A percentile compares a stretch with the other conserved stretches of the same genome.
These are phyloP conservation scores for Cryphonectria nitschkei DNA, from an alignment of 2,329 filamentous ascomycete genomes.

Conservation along the genomic window DNA sequence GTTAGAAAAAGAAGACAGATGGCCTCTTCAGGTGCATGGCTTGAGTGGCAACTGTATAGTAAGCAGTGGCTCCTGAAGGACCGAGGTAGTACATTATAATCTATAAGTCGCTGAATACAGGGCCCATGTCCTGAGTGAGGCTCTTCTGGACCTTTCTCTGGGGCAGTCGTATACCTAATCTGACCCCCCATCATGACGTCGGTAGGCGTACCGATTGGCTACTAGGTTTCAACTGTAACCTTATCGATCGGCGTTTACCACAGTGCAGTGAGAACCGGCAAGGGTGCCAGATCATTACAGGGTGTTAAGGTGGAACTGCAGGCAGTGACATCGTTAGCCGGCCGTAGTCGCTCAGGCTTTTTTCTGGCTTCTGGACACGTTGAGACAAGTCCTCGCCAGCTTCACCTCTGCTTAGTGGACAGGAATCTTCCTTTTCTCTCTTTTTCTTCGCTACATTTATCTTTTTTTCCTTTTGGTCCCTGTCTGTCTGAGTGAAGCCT, in stretches of 20 bases:
- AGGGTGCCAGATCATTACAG: background rate
- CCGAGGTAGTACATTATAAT: background rate
- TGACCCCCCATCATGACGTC: constrained; percentile 1
- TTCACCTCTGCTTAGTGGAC: background rate
- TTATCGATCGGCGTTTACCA: constrained; percentile 15
- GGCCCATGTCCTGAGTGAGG: background rate
- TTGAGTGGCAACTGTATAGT: background rate
- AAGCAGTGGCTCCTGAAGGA: background rate
- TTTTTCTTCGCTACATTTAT: background rate
- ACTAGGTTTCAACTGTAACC: background rate
- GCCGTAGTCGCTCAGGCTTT: constrained; percentile 7
- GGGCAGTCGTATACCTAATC: background rate
- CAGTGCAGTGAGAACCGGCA: background rate
- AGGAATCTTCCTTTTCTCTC: background rate
- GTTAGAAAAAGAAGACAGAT: background rate
- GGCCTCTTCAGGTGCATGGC: background rate
- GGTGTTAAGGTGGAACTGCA: background rate
- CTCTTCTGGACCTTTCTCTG: constrained; percentile 15
- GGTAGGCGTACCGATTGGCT: constrained; percentile 12
- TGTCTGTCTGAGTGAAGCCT: background rate
- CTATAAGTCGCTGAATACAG: background rate
- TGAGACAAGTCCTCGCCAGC: constrained; percentile 18
- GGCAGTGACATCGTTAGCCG: constrained; percentile 15
- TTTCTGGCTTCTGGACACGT: constrained; percentile 25
- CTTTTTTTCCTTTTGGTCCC: background rate